Evolutionary conservation across 352 stramenopile species (phyloP).

Genomic region (Phytopythium litorale): DNA sequence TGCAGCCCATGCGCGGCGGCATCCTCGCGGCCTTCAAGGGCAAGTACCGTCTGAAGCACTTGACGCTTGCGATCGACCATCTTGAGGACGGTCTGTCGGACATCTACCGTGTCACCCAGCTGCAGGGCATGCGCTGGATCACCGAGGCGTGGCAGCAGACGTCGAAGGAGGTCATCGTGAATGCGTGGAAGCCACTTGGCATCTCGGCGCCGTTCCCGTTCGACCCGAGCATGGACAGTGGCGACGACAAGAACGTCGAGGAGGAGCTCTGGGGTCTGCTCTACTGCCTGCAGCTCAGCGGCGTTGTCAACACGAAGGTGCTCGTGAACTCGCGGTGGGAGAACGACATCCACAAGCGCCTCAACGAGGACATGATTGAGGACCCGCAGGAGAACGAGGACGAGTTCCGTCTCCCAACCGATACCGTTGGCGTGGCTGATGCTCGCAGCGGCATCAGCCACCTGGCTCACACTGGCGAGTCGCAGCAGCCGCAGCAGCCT

Average conservation of each 20-base stretch:
- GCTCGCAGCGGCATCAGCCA: constrained; percentile 16
- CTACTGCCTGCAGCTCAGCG: constrained; percentile 82
- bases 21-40: constrained; percentile 83
- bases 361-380: constrained; percentile 88
- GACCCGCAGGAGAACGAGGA: constrained; percentile 78
- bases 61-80: constrained; percentile 81
- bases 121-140: constrained; percentile 86
- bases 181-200: constrained; percentile 74
- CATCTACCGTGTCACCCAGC: constrained; percentile 80
- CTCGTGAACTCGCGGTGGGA: constrained; percentile 87
- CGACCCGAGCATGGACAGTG: constrained; percentile 43
- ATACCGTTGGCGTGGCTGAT: constrained; percentile 17
- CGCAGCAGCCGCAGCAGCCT: not conserved
- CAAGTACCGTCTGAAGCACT: constrained; percentile 83
- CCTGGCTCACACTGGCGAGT: constrained; percentile 33
- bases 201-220: constrained; percentile 63
- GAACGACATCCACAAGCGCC: constrained; percentile 86
- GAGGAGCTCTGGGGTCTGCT: constrained; percentile 83
- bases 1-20: constrained; percentile 82
- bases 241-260: constrained; percentile 83
- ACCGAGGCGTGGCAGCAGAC: constrained; percentile 80
- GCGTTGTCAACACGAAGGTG: constrained; percentile 84
- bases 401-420: constrained; percentile 67
- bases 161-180: constrained; percentile 71
- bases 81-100: constrained; percentile 72